phyloP scores from a whole-genome alignment of 1,284 basidiomycete genomes.

The Thecaphora frezii region DNA sequence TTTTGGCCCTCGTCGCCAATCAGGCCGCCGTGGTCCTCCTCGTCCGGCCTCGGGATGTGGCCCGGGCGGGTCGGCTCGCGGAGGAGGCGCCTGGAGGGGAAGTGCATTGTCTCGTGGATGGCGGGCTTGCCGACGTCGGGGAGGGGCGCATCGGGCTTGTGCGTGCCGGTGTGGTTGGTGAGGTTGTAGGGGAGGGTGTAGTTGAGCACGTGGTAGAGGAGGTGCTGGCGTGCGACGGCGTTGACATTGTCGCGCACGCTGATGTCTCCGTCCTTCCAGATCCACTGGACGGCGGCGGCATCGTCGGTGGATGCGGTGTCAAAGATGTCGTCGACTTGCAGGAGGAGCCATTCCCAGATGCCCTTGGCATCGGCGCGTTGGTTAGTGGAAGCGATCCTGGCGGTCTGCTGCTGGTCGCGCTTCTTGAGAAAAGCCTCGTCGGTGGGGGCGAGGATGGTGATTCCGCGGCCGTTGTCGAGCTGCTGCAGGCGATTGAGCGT shows the following conservation, averaged over 20 bases:
- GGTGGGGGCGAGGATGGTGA: slow-evolving; percentile 91
- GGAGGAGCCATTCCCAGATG: slow-evolving; percentile 24
- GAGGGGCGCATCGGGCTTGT: slow-evolving; percentile 69
- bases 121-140: slow-evolving; percentile 55
- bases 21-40: slow-evolving; percentile 65
- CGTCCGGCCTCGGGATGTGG: slow-evolving; percentile 49
- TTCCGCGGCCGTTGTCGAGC: slow-evolving; percentile 63
- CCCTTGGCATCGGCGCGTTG: neutral
- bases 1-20: slow-evolving; percentile 81
- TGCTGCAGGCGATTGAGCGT: slow-evolving; percentile 76
- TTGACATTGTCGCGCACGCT: slow-evolving; percentile 68
- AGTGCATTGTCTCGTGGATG: slow-evolving; percentile 53
- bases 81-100: slow-evolving; percentile 80
- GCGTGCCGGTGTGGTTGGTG: slow-evolving; percentile 63
- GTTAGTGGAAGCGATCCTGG: neutral
- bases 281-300: neutral
- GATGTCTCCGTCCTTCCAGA: slow-evolving; percentile 22
- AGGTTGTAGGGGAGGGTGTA: slow-evolving; percentile 66
- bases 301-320: neutral
- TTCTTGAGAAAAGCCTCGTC: slow-evolving; percentile 63
- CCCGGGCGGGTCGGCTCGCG: slow-evolving; percentile 64
- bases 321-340: neutral
- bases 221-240: slow-evolving; percentile 78
- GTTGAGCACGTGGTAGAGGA: slow-evolving; percentile 94
- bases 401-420: slow-evolving; percentile 15